Conservation (phyloP, 345 rosid genomes). For the Populus tremula region DNA sequence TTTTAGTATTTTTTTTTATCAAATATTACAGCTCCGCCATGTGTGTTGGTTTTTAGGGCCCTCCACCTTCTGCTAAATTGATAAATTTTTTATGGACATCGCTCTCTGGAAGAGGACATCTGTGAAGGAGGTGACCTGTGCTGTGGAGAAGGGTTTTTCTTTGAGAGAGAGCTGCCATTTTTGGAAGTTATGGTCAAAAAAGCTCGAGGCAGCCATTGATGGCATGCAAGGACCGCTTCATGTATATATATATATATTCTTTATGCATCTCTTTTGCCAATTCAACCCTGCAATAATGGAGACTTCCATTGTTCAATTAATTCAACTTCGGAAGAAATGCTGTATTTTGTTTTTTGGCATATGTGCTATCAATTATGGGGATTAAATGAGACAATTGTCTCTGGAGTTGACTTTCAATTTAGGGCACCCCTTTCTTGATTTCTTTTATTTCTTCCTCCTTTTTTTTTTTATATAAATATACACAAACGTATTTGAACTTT, state of each 20-base stretch:
- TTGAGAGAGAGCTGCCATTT: neutral
- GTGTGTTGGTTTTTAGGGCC: neutral
- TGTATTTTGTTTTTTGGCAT: neutral
- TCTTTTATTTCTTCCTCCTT: too few species aligned
- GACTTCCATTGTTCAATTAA: neutral
- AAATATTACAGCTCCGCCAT: too few species aligned
- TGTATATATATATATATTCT: too few species aligned
- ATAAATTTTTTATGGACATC: neutral
- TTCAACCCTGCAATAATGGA: neutral
- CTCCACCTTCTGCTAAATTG: neutral
- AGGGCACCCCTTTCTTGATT: too few species aligned
- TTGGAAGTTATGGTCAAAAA: neutral
- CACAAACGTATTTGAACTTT: too few species aligned
- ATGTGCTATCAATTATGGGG: neutral
- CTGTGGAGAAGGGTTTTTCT: neutral
- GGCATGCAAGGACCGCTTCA: neutral
- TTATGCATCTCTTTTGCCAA: neutral
- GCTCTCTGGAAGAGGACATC: neutral
- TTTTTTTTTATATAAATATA: too few species aligned
- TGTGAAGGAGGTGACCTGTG: conserved; percentile 2
- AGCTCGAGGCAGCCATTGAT: neutral
- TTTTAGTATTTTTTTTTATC: too few species aligned
- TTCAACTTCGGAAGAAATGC: neutral
- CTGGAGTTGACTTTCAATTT: too few species aligned
- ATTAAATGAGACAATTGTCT: neutral